A percentile compares a stretch with the other conserved stretches of the same genome.
These are phyloP conservation scores for Pseudotsuga menziesii DNA, from an alignment of 75 land plant genomes.

Conservation along the genomic window DNA sequence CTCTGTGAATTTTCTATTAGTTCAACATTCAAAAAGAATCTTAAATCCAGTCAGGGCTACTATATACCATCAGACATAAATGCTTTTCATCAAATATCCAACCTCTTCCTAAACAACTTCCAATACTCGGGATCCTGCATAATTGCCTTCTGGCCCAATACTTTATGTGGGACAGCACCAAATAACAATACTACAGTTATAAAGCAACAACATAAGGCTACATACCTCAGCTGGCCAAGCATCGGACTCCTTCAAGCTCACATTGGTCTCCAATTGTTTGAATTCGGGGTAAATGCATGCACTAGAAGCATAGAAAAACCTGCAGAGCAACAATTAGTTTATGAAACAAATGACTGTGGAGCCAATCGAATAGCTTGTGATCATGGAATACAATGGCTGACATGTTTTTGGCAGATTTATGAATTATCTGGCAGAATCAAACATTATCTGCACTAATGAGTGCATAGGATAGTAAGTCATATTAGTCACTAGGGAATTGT, in stretches of 20 bases:
- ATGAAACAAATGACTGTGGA: not conserved
- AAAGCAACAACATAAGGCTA: not conserved
- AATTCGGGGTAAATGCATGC: constrained; percentile 84
- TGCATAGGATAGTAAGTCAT: no score
- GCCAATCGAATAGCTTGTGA: not conserved
- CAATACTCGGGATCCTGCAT: not conserved
- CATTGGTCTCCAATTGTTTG: constrained; percentile 79
- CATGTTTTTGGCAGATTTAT: not conserved
- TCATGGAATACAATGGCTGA: not conserved
- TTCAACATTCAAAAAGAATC: no score
- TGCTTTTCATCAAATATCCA: not conserved
- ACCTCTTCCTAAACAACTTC: no score
- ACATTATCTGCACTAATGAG: no score
- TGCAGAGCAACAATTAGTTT: constrained; percentile 13
- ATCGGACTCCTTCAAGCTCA: constrained; percentile 86
- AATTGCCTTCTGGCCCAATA: not conserved
- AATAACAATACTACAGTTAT: not conserved
- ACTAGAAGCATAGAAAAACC: constrained; percentile 86
- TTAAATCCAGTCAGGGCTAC: no score
- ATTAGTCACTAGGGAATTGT: no score
- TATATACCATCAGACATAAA: not conserved
- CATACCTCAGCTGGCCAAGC: constrained; percentile 88
- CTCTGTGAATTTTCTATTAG: not conserved
- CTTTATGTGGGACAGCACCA: not conserved
- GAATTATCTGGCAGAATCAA: no score